Evolutionary conservation across 768 basidiomycete genomes (phyloP).

Genomic region (Amanita muscaria): DNA sequence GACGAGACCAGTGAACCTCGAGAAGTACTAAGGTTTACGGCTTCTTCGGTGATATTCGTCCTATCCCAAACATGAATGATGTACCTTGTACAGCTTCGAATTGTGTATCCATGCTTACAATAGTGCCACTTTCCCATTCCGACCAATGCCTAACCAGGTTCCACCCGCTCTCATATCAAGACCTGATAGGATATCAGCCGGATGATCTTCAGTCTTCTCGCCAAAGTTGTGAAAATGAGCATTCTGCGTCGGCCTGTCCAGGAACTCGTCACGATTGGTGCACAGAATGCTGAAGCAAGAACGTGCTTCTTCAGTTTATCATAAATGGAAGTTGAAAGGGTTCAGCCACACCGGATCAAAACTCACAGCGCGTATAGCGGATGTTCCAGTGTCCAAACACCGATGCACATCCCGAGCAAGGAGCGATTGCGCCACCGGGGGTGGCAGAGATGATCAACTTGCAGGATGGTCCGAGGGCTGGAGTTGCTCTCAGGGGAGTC

Average conservation of each 20-base stretch:
- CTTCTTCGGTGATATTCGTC: slow-evolving; percentile 80
- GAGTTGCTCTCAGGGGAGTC: slow-evolving; percentile 6
- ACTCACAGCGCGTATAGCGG: slow-evolving; percentile 72
- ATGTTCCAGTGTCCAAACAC: slow-evolving; percentile 68
- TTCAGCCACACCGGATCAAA: slow-evolving; percentile 12
- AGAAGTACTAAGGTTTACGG: slow-evolving; percentile 40
- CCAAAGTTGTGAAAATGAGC: slow-evolving; percentile 67
- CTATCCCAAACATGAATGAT: slow-evolving; percentile 29
- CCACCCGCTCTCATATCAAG: slow-evolving; percentile 67
- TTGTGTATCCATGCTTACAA: slow-evolving; percentile 41
- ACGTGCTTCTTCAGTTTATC: slow-evolving; percentile 9
- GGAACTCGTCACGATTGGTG: slow-evolving; percentile 70
- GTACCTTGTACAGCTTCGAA: slow-evolving; percentile 7
- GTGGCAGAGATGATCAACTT: slow-evolving; percentile 8
- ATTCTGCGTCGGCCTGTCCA: slow-evolving; percentile 54
- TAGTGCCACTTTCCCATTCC: slow-evolving; percentile 58
- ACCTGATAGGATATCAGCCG: slow-evolving; percentile 55
- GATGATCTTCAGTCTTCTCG: slow-evolving; percentile 17
- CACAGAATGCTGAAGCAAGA: slow-evolving; percentile 49
- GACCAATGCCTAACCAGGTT: slow-evolving; percentile 73
- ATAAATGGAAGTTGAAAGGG: neutral
- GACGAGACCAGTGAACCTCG: slow-evolving; percentile 61
- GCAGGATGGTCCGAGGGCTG: slow-evolving; percentile 17
- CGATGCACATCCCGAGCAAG: slow-evolving; percentile 59
- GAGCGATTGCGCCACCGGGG: slow-evolving; percentile 12